Conservation (phyloP, 192 early-diverging fungal species). For the Geranomyces variabilis region DNA sequence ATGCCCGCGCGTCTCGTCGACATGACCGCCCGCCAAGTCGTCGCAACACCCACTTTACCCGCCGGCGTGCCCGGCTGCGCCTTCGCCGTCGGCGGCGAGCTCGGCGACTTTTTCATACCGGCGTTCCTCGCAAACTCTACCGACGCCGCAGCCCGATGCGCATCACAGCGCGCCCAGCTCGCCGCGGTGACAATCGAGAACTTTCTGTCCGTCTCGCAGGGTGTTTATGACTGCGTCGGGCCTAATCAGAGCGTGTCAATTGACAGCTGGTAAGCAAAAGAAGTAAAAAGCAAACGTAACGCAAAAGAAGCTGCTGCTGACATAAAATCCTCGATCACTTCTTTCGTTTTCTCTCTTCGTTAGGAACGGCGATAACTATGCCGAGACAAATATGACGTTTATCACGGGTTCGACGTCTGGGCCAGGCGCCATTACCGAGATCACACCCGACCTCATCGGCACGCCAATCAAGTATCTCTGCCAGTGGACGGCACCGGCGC, state of each 20-base stretch:
- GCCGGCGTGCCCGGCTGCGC: slow-evolving; percentile 5
- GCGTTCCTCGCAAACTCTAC: neutral
- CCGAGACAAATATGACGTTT: slow-evolving; percentile 5
- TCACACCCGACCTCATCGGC: neutral
- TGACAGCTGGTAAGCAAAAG: slow-evolving; percentile 5
- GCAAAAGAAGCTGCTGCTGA: neutral
- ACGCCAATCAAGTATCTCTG: neutral
- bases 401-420: slow-evolving; percentile 4
- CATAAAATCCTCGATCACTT: neutral
- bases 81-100: neutral
- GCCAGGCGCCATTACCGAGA: slow-evolving; percentile 7
- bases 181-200: neutral
- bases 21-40: slow-evolving; percentile 10
- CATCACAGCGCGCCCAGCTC: neutral
- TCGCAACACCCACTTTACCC: neutral
- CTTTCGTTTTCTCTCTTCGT: neutral
- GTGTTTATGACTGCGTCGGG: slow-evolving; percentile 3
- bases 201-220: neutral
- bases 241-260: slow-evolving; percentile 11
- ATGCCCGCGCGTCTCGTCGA: slow-evolving; percentile 8
- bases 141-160: neutral
- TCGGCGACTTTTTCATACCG: slow-evolving; percentile 11
- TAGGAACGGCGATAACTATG: slow-evolving; percentile 13
- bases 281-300: neutral
- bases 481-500: slow-evolving; percentile 7